These are phyloP conservation scores for Dalbergia oliveri DNA, from an alignment of 306 rosid species.

Conservation along the genomic window DNA sequence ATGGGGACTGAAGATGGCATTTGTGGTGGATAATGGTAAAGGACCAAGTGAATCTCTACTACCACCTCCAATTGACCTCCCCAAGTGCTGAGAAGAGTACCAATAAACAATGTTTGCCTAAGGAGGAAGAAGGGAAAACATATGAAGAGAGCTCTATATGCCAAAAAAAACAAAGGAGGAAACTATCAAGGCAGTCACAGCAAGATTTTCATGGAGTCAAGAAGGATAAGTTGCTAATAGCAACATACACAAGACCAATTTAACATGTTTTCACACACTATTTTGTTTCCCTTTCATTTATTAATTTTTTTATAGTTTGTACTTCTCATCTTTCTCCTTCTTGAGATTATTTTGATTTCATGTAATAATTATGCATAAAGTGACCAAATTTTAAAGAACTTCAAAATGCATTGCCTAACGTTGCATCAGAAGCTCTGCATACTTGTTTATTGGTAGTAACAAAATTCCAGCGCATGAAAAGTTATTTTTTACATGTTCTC, in stretches of 20 bases:
- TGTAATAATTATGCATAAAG: constrained; percentile 40
- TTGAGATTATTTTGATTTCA: constrained; percentile 31
- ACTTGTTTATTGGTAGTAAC: constrained; percentile 9
- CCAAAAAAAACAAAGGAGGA: neutral
- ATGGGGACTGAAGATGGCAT: constrained; percentile 93
- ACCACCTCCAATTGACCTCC: constrained; percentile 82
- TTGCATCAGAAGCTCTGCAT: constrained; percentile 2
- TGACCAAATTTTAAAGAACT: constrained; percentile 18
- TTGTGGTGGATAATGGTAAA: constrained; percentile 82
- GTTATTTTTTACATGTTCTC: neutral
- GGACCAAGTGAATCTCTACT: constrained; percentile 74
- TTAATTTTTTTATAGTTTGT: constrained; percentile 38
- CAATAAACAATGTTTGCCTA: neutral
- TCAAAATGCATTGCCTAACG: neutral
- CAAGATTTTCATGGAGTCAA: constrained; percentile 32
- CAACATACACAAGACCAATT: constrained; percentile 31
- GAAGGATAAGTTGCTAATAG: neutral
- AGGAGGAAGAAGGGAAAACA: constrained; percentile 1
- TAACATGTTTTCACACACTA: constrained; percentile 2
- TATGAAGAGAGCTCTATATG: neutral
- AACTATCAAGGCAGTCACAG: constrained; percentile 12
- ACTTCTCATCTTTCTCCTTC: constrained; percentile 8
- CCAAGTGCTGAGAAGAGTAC: constrained; percentile 61
- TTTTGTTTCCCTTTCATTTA: constrained; percentile 25
- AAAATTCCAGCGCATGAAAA: neutral